Evolutionary conservation across 306 rosid species (phyloP), one percentile per base, ranked within the genome.

Genomic region (Cyamopsis tetragonoloba): DNA sequence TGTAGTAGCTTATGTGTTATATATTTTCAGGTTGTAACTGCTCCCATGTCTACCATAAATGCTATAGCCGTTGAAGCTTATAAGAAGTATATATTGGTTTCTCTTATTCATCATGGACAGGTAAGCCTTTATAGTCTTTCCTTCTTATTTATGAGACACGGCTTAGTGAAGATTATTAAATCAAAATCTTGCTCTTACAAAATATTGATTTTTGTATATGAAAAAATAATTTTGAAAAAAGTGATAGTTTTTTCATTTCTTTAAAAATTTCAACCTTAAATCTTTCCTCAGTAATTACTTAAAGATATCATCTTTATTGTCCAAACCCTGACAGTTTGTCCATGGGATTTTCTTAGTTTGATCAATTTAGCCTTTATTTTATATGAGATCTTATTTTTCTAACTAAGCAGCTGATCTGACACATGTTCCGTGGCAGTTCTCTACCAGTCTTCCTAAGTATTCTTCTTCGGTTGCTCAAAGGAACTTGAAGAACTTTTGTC

Each of bases 31-130:
- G 99, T 85, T 77, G 97, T 95, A 73, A 88, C 96, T 65, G 95
- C 97, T 64, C 99, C 99, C 11, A 88, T 95, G 96, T 60, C 89
- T 34, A 20, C 74, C 44, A 20, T 83, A 50, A 95, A 81, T 71
- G 96, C 97, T 57, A 86, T 95, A 79, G 86, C 91, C 57, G 88
- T 88, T 65, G 99, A 95, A 85, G 97, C 99, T 39, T 88, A 95
- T 85, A 95, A 88, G 73, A 89, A 95, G 62, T 88, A 83, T 76
- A 68, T 95, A 75, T 74, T 95, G 83, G 89, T 88, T 76, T 83
- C 92, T 56, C 97, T 95, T 66, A 90, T 90, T 85, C 93, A 77
- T 59, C 76, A 88, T 62, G 97, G 99, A 64, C 96, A 86, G 66
- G 99, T 88, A 80, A 68, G 84, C 68, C 5, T 62, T 73, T 51